Evolutionary conservation across 2,329 filamentous ascomycete genomes (phyloP).

Genomic region (Fusarium subglutinans): DNA sequence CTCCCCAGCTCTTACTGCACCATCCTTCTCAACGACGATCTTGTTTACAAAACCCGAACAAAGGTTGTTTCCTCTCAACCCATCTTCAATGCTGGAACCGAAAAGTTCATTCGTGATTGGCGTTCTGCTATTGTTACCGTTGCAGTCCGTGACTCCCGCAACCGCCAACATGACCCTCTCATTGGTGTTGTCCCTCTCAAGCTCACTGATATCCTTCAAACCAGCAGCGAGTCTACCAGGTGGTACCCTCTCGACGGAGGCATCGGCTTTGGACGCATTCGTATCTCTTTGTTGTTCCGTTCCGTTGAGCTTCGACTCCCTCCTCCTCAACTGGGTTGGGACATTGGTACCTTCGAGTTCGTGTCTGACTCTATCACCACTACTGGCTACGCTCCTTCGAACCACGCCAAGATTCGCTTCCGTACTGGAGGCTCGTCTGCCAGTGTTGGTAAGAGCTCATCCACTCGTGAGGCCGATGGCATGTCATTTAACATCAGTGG

Average conservation of each 20-base stretch:
- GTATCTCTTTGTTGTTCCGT: conserved; percentile 89
- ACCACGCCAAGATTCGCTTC: conserved; percentile 79
- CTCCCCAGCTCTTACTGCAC: conserved; percentile 95
- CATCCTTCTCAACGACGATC: conserved; percentile 86
- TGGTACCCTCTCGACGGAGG: conserved; percentile 98
- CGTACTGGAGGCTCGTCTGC: conserved; percentile 87
- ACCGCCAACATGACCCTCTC: conserved; percentile 93
- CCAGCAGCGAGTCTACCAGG: conserved; percentile 82
- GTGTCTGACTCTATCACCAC: conserved; percentile 74
- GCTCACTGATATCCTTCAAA: conserved; percentile 86
- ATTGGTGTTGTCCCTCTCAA: conserved; percentile 91
- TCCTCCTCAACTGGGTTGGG: conserved; percentile 89
- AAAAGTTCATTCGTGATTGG: conserved; percentile 94
- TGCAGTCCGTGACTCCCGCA: conserved; percentile 86
- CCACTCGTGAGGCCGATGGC: conserved; percentile 66
- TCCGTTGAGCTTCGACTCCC: conserved; percentile 87
- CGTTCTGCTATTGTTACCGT: conserved; percentile 85
- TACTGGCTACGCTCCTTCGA: conserved; percentile 66
- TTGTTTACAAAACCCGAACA: conserved; percentile 91
- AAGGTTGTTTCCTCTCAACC: conserved; percentile 95
- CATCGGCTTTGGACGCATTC: conserved; percentile 88
- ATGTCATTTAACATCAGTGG: conserved; percentile 61
- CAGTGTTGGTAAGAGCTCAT: conserved; percentile 70
- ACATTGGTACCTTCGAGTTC: conserved; percentile 95
- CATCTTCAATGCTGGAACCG: conserved; percentile 96